Base-by-base conservation (phyloP, 257 asterid species). In the Solanum medicagineum region DNA sequence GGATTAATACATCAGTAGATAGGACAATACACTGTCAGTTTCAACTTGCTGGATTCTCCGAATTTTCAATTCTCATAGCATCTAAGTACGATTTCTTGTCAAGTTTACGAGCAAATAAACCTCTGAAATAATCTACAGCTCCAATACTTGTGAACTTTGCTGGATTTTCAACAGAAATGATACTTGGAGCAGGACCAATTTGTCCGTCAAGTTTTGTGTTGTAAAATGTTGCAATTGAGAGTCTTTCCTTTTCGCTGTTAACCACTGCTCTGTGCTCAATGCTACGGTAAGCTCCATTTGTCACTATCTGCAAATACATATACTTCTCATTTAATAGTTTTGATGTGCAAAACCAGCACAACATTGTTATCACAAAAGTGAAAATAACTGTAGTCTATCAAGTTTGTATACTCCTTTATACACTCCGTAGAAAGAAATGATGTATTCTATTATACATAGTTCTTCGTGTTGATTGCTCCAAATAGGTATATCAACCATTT, bases 241-340 rank as follows among this genome's bases (percentile, higher is more conserved):
- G 85, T 87, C 93, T 88, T 70, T 90, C 92, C 68, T 89, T 90
- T 80, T 60, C 19, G 4, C 69, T 26, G 55, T 91, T 89, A 10
- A 90, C 93, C 4, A 83, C 82, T 71, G 92, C 92, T 84, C 89
- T 88, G 85, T 92, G 94, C 89, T 92, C 93, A 3, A 86, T 63
- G 91, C 94, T 92, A 55, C 85, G 87, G 59, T 92, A 92, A 24
- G 80, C n/a, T 15, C 94, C 94, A 47, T 92, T 90, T 0, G 90
- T 89, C 82, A 86, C 80, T 65, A 92, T 87, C 94, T 90, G 86
- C 44, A n/a, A 36, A 65, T 55, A 1, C n/a, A 53, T 26, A 24
- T 19, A 26, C 57, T 9, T 9, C 66, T 59, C 29, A 59, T 4
- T 59, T 20, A 59, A 59, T 13, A 59, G 0, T 20, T 66, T 66